A percentile compares a stretch with the other conserved stretches of the same genome.
Evolutionary conservation across 208 protist species (phyloP).

Genomic region (Herpetomonas tarakana): DNA sequence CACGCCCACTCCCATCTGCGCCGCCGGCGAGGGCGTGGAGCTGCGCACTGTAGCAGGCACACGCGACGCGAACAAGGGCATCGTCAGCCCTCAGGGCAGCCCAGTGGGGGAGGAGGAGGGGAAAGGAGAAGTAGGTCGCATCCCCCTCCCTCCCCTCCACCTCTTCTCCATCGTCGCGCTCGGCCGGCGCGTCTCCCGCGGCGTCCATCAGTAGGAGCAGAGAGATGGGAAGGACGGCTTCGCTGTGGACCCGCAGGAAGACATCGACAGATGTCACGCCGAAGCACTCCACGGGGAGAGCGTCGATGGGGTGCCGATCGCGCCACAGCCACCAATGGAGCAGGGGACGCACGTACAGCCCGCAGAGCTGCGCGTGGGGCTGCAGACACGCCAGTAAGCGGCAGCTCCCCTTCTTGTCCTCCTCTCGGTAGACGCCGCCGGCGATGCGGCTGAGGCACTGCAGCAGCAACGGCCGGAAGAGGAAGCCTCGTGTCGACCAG

Average conservation of each 20-base stretch:
- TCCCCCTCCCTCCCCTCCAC: not conserved
- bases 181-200: not conserved
- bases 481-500: constrained; percentile 66
- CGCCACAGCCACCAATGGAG: constrained; percentile 73
- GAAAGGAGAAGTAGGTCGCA: no score
- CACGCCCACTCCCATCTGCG: no score
- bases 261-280: constrained; percentile 31
- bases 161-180: not conserved
- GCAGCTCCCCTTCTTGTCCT: not conserved
- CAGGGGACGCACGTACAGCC: constrained; percentile 30
- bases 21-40: no score
- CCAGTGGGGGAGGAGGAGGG: no score
- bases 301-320: constrained; percentile 48
- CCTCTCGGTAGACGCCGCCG: constrained; percentile 5
- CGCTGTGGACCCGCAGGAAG: constrained; percentile 24
- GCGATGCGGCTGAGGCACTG: constrained; percentile 57
- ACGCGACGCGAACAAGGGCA: not conserved
- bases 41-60: not conserved
- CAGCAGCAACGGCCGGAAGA: constrained; percentile 31
- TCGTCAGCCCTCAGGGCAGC: not conserved
- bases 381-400: not conserved
- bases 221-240: constrained; percentile 36
- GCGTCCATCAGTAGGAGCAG: constrained; percentile 30
- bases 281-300: constrained; percentile 63
- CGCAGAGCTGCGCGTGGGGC: constrained; percentile 28